These are phyloP conservation scores for Umbelopsis isabellina DNA, from an alignment of 192 early-diverging fungal species.

Conservation along the genomic window DNA sequence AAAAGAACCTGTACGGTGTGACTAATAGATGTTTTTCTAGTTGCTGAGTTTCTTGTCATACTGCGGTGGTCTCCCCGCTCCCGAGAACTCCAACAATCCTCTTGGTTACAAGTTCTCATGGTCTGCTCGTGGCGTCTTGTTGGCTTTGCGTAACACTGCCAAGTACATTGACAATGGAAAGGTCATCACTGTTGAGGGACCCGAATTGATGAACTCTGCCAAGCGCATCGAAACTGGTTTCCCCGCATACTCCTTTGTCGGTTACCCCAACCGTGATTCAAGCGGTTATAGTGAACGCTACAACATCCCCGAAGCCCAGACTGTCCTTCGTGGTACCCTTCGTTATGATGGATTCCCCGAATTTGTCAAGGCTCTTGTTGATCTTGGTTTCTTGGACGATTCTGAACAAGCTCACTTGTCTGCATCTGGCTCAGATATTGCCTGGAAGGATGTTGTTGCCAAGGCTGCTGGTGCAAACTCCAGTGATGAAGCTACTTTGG, in stretches of 20 bases:
- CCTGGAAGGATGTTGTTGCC: constrained; percentile 81
- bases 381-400: constrained; percentile 91
- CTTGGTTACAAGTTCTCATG: constrained; percentile 99
- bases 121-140: constrained; percentile 96
- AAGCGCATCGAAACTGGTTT: constrained; percentile 89
- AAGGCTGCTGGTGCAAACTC: constrained; percentile 49
- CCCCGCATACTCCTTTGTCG: constrained; percentile 94
- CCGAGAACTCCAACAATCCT: constrained; percentile 96
- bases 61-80: constrained; percentile 98
- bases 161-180: constrained; percentile 90
- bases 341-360: constrained; percentile 97
- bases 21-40: constrained; percentile 31
- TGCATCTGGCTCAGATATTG: constrained; percentile 54
- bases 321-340: constrained; percentile 92
- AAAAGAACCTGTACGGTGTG: too few species aligned
- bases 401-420: constrained; percentile 63
- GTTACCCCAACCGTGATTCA: constrained; percentile 98
- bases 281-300: constrained; percentile 93
- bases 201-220: constrained; percentile 89
- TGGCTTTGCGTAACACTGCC: constrained; percentile 94
- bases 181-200: constrained; percentile 78
- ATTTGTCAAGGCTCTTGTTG: constrained; percentile 93
- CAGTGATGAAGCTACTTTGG: constrained; percentile 48
- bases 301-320: constrained; percentile 91
- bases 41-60: constrained; percentile 89